phyloP scores from a whole-genome alignment of 176 grass and related monocot species.

The Rhipidocladum racemiflorum region DNA sequence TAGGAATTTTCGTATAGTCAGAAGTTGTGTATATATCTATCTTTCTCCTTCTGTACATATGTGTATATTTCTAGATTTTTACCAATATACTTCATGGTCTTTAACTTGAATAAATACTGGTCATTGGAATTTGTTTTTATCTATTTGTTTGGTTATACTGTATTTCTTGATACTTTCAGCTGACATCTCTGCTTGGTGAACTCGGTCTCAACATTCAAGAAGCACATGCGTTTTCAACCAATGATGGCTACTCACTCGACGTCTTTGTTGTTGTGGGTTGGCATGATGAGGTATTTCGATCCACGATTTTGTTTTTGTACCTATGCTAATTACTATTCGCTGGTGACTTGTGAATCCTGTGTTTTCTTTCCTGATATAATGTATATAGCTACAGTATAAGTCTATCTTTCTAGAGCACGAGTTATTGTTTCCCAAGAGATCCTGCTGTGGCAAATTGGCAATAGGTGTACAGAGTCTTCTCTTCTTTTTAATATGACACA shows the following conservation, averaged over 20 bases:
- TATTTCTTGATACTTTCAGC: slow-evolving; percentile 45
- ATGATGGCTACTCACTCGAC: slow-evolving; percentile 92
- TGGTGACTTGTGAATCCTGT: neutral
- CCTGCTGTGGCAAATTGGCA: too few relatives aligned
- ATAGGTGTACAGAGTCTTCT: too few relatives aligned
- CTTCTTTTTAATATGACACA: too few relatives aligned
- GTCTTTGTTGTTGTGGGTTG: slow-evolving; percentile 98
- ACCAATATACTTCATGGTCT: too few relatives aligned
- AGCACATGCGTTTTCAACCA: slow-evolving; percentile 98
- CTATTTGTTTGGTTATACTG: slow-evolving; percentile 9
- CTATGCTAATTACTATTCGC: slow-evolving; percentile 8
- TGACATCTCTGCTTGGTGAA: slow-evolving; percentile 88
- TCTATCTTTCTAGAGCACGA: neutral
- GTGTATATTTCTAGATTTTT: neutral
- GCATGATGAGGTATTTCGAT: slow-evolving; percentile 70
- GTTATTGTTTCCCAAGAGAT: too few relatives aligned
- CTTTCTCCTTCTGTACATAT: neutral
- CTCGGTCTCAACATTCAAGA: slow-evolving; percentile 98
- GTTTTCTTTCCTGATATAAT: neutral
- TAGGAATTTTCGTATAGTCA: neutral
- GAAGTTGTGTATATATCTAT: slow-evolving; percentile 9
- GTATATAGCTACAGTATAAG: neutral
- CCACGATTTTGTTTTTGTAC: neutral
- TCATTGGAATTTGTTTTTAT: too few relatives aligned
- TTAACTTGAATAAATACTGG: too few relatives aligned